phyloP scores from a whole-genome alignment of 257 asterid species.

The Pogostemon cablin region DNA sequence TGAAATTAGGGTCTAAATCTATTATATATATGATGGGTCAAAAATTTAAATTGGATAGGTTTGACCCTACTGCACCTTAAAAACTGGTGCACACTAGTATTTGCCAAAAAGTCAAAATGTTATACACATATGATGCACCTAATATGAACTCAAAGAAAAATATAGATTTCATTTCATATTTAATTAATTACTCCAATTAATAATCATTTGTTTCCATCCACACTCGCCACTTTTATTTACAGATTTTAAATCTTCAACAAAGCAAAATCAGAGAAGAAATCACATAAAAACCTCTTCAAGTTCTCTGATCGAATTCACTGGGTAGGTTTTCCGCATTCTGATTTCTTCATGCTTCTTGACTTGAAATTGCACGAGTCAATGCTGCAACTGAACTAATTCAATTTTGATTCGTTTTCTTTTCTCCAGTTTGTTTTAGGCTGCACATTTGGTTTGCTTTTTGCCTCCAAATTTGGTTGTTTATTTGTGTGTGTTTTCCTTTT shows the following conservation, averaged over 20 bases:
- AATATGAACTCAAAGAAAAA: background rate
- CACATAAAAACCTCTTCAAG: conserved; percentile 21
- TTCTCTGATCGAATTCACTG: conserved; percentile 31
- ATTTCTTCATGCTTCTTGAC: conserved; percentile 26
- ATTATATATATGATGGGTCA: no score
- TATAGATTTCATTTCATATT: background rate
- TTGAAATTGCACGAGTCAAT: conserved; percentile 8
- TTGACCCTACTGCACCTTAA: no score
- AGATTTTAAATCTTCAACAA: background rate
- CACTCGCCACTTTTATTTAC: background rate
- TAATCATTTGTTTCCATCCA: background rate
- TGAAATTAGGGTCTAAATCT: no score
- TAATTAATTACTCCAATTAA: background rate
- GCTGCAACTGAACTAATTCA: background rate
- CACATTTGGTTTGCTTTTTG: conserved; percentile 14
- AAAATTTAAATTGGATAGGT: no score
- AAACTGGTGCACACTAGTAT: no score
- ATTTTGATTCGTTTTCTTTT: background rate
- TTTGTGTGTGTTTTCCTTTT: background rate
- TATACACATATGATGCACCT: no score
- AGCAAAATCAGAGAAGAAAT: conserved; percentile 24
- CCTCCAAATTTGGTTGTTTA: conserved; percentile 22
- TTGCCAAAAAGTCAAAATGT: no score
- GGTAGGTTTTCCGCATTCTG: conserved; percentile 13
- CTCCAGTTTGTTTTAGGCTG: background rate